Percentiles rank a stretch among this genome's conserved stretches.
These are phyloP conservation scores for Chlamydomonas sp. DNA, from an alignment of 139 green algal genomes.

Conservation along the genomic window DNA sequence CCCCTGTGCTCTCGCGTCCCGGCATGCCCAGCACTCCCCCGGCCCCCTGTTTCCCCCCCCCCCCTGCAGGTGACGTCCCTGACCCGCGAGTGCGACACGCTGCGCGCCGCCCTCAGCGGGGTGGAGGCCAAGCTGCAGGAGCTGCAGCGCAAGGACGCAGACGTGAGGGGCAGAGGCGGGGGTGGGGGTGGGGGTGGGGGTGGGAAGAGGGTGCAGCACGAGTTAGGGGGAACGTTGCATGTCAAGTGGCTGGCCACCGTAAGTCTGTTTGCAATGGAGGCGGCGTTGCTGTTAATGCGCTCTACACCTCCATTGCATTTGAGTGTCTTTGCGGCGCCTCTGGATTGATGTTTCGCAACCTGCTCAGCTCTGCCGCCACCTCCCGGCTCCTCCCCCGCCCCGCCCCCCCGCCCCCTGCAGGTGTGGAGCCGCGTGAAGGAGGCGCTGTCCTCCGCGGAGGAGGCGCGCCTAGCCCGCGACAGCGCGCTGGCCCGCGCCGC, in stretches of 20 bases:
- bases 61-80: constrained; percentile 10
- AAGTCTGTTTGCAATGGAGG: too few species aligned
- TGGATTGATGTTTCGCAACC: background rate
- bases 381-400: background rate
- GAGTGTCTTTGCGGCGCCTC: too few species aligned
- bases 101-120: constrained; percentile 38
- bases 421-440: constrained; percentile 63
- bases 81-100: constrained; percentile 37
- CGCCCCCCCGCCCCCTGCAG: constrained; percentile 21
- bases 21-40: too few species aligned
- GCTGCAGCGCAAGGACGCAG: constrained; percentile 62
- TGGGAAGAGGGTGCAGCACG: too few species aligned
- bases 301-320: too few species aligned
- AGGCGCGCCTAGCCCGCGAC: constrained; percentile 57
- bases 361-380: background rate
- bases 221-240: too few species aligned
- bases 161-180: constrained; percentile 39
- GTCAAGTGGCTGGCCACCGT: too few species aligned
- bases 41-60: too few species aligned
- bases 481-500: constrained; percentile 9
- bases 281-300: too few species aligned
- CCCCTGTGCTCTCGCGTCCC: background rate
- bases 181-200: too few species aligned
- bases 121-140: constrained; percentile 60
- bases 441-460: constrained; percentile 66